These are phyloP conservation scores for Monarda citriodora DNA, from an alignment of 305 asterid genomes.

Conservation along the genomic window DNA sequence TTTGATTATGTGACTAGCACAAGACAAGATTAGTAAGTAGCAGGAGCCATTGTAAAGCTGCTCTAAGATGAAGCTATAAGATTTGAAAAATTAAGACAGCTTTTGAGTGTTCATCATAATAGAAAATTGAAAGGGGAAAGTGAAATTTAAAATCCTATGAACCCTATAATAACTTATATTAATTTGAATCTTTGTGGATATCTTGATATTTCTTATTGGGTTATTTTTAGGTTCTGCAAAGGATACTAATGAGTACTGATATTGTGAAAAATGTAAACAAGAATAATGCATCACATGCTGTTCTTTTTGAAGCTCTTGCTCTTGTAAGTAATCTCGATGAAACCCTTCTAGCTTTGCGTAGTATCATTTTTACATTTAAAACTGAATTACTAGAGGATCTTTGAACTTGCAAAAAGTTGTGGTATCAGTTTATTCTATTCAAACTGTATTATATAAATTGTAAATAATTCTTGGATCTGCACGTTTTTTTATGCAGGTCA, in stretches of 20 bases:
- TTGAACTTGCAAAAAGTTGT: not conserved
- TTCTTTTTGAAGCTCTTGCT: constrained; percentile 99
- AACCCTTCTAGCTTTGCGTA: constrained; percentile 5
- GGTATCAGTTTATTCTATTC: constrained; percentile 7
- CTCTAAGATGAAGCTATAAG: not conserved
- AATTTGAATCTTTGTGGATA: constrained; percentile 11
- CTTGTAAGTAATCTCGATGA: constrained; percentile 69
- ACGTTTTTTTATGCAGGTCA: constrained; percentile 58
- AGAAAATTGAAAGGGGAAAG: not conserved
- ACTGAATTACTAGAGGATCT: constrained; percentile 1
- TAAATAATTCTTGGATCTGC: constrained; percentile 15
- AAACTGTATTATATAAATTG: not conserved
- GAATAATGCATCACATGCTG: constrained; percentile 99
- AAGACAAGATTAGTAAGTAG: not conserved
- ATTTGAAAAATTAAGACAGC: not conserved
- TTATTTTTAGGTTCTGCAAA: constrained; percentile 79
- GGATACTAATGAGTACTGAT: constrained; percentile 99
- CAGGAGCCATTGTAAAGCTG: not conserved
- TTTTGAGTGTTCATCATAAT: not conserved
- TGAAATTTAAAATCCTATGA: not conserved
- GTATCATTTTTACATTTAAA: not conserved
- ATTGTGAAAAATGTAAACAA: constrained; percentile 99
- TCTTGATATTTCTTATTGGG: constrained; percentile 18
- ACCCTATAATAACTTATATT: not conserved
- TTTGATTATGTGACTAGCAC: not conserved